These are phyloP conservation scores for Colletotrichum sp. DNA, from an alignment of 2,329 filamentous ascomycete species.

Conservation along the genomic window DNA sequence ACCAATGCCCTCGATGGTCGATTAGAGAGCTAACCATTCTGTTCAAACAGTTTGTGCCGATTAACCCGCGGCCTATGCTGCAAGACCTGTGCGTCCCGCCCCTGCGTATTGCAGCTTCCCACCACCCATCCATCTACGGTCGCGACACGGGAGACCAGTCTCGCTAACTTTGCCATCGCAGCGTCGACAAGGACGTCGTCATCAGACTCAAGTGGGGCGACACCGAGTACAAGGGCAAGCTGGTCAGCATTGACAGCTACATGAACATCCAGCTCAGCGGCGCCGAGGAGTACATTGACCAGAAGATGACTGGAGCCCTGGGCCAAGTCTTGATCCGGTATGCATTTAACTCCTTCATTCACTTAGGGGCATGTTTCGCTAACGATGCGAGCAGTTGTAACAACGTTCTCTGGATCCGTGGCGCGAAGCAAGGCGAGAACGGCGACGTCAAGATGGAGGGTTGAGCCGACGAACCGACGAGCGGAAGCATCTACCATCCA, in stretches of 20 bases:
- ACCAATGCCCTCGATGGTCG: background rate
- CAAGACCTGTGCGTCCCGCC: constrained; percentile 76
- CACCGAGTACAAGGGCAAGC: constrained; percentile 93
- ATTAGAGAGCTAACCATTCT: background rate
- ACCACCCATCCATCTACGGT: background rate
- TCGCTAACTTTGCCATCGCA: constrained; percentile 35
- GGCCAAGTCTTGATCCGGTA: constrained; percentile 94
- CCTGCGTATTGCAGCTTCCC: background rate
- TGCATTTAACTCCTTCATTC: constrained; percentile 17
- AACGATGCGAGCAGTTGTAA: constrained; percentile 69
- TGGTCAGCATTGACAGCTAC: constrained; percentile 95
- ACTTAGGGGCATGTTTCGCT: background rate
- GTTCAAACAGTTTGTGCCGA: constrained; percentile 75
- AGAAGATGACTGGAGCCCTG: constrained; percentile 82
- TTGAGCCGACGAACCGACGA: constrained; percentile 27
- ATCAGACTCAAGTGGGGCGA: constrained; percentile 98
- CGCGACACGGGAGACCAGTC: background rate
- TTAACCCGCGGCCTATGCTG: constrained; percentile 97
- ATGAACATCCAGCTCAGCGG: constrained; percentile 97
- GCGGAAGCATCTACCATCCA: background rate
- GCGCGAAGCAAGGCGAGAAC: constrained; percentile 55
- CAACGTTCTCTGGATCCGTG: constrained; percentile 93
- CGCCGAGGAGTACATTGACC: constrained; percentile 91
- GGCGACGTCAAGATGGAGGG: constrained; percentile 66
- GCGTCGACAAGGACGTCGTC: constrained; percentile 87